Conservation (phyloP, 352 stramenopile species). For the Globisporangium acanthophoron region DNA sequence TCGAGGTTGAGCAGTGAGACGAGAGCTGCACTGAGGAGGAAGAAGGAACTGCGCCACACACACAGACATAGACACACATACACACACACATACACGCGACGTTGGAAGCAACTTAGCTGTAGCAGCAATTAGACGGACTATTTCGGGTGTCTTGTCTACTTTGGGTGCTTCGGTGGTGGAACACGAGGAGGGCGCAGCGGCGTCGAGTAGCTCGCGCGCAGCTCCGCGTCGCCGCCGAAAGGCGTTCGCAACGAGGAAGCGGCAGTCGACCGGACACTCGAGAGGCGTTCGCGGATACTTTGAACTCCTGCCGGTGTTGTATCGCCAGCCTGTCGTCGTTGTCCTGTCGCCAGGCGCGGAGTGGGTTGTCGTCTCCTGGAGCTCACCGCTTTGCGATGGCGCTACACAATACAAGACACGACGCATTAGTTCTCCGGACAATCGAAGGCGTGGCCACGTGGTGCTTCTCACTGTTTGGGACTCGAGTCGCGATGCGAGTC, state of each 20-base stretch:
- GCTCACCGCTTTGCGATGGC: conserved; percentile 15
- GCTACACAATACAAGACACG: conserved; percentile 7
- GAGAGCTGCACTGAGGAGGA: no score
- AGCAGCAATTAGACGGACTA: background rate
- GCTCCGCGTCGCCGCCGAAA: conserved; percentile 54
- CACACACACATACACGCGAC: no score
- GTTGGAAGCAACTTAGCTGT: no score
- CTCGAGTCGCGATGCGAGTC: conserved; percentile 58
- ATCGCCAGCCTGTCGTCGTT: background rate
- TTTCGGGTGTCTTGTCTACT: background rate
- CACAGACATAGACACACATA: no score
- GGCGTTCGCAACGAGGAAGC: conserved; percentile 24
- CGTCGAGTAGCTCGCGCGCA: conserved; percentile 76
- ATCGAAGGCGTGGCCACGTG: background rate
- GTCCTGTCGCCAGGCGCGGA: background rate
- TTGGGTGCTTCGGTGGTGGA: background rate
- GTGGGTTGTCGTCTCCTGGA: conserved; percentile 3
- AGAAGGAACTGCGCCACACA: no score
- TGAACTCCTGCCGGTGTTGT: conserved; percentile 9
- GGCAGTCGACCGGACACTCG: conserved; percentile 36
- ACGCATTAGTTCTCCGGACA: background rate
- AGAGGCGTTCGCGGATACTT: conserved; percentile 47
- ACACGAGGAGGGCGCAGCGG: conserved; percentile 20
- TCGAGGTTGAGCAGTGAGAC: no score
- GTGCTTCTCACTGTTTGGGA: conserved; percentile 30